These are phyloP conservation scores for Entomortierella chlamydospora DNA, from an alignment of 192 early-diverging fungal species.

Conservation along the genomic window DNA sequence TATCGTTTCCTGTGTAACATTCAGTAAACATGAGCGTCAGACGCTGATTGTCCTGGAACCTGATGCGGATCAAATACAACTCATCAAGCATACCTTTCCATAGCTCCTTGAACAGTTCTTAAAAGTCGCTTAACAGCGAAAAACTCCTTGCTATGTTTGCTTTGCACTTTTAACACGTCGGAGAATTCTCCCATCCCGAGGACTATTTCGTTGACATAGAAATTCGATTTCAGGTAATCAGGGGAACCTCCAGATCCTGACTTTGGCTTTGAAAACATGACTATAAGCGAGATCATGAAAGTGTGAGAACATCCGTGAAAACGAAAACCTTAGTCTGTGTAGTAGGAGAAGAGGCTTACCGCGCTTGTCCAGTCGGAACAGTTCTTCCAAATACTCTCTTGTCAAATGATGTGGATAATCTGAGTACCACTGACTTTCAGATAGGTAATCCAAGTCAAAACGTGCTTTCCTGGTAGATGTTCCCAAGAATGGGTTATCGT, in stretches of 20 bases:
- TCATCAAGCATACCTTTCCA: constrained; percentile 65
- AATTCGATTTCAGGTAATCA: constrained; percentile 81
- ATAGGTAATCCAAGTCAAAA: constrained; percentile 44
- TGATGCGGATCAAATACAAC: not conserved
- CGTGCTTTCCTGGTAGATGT: constrained; percentile 27
- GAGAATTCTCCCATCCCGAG: constrained; percentile 89
- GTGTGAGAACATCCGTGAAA: no score
- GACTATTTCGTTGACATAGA: constrained; percentile 64
- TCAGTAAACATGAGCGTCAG: not conserved
- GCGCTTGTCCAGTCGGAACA: constrained; percentile 37
- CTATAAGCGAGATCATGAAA: not conserved
- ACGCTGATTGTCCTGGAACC: not conserved
- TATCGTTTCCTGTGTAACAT: constrained; percentile 61
- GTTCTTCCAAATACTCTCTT: constrained; percentile 37
- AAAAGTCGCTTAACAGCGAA: constrained; percentile 90
- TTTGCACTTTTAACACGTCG: constrained; percentile 81
- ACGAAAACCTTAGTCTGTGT: no score
- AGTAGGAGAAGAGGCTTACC: constrained; percentile 11
- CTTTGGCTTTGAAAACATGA: constrained; percentile 37
- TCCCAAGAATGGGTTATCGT: constrained; percentile 42
- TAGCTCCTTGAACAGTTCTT: constrained; percentile 71
- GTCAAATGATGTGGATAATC: constrained; percentile 51
- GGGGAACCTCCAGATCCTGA: constrained; percentile 34
- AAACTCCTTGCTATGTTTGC: constrained; percentile 65
- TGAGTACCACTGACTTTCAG: constrained; percentile 53